Evolutionary conservation across 1,139 yeast genomes (phyloP).

Genomic region (Blastobotrys persicus): DNA sequence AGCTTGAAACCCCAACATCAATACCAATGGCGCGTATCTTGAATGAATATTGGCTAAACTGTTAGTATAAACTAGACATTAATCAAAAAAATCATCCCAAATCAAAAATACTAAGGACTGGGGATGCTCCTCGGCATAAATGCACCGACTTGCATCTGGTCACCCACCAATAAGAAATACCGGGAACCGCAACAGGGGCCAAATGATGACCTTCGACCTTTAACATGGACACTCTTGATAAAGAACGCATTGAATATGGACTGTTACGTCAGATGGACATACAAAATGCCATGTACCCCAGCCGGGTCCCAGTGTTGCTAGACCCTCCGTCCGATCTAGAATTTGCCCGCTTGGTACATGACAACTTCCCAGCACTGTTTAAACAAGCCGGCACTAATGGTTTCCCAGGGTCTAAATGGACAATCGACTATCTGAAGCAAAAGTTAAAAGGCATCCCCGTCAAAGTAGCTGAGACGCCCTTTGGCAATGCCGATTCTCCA

Average conservation of each 20-base stretch:
- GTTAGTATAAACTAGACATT: no score
- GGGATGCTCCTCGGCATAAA: no score
- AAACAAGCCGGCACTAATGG: conserved; percentile 15
- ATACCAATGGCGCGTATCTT: no score
- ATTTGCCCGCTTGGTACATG: conserved; percentile 23
- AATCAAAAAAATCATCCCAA: no score
- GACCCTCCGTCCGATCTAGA: conserved; percentile 15
- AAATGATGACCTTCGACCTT: background rate
- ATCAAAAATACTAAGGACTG: no score
- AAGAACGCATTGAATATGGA: conserved; percentile 18
- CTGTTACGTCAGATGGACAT: conserved; percentile 31
- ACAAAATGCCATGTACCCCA: conserved; percentile 29
- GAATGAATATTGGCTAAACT: no score
- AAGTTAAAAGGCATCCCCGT: conserved; percentile 22
- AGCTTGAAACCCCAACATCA: no score
- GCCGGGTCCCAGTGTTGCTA: conserved; percentile 17
- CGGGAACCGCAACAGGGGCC: background rate
- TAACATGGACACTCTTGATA: background rate
- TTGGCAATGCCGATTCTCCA: conserved; percentile 43
- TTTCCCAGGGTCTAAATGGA: conserved; percentile 19
- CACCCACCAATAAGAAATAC: no score
- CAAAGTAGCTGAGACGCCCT: conserved; percentile 39
- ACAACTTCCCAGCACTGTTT: conserved; percentile 27
- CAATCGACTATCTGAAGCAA: conserved; percentile 20
- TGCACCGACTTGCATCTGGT: background rate